Conservation (phyloP, 768 basidiomycete species). For the Macrocybe gigantea region DNA sequence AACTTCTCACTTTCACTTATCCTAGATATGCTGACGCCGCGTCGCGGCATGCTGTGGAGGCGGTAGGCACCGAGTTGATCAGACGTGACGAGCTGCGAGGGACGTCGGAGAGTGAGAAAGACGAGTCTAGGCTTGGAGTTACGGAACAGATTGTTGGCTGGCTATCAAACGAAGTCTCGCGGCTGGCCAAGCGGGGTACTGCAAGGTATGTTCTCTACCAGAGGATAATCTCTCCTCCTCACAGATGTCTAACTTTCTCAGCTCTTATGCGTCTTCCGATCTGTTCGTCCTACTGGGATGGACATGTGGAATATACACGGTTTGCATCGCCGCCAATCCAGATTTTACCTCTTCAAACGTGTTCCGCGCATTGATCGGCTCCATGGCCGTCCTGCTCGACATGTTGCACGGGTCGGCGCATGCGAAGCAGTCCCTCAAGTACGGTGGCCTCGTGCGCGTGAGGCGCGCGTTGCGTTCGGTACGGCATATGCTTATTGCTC, state of each 20-base stretch:
- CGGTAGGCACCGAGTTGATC: conserved; percentile 58
- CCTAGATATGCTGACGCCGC: conserved; percentile 69
- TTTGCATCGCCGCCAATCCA: conserved; percentile 38
- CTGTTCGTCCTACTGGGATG: conserved; percentile 68
- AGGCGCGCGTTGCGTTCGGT: conserved; percentile 69
- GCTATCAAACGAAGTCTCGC: conserved; percentile 62
- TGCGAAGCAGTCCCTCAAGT: conserved; percentile 54
- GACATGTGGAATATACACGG: conserved; percentile 58
- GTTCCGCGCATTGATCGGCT: conserved; percentile 48
- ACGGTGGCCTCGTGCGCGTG: conserved; percentile 52
- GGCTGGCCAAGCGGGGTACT: conserved; percentile 44
- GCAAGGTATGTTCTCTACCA: conserved; percentile 42
- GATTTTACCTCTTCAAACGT: conserved; percentile 39
- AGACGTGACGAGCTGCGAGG: conserved; percentile 54
- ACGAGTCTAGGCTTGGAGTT: conserved; percentile 49
- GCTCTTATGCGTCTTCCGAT: conserved; percentile 41
- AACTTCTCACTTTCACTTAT: conserved; percentile 68
- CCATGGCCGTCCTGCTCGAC: conserved; percentile 58
- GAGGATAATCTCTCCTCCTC: neutral
- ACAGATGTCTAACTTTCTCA: neutral
- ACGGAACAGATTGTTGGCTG: conserved; percentile 72
- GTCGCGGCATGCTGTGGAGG: conserved; percentile 69
- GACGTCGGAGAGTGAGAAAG: conserved; percentile 27
- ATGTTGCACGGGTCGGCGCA: conserved; percentile 46
- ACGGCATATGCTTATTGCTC: conserved; percentile 13